A percentile compares a stretch with the other conserved stretches of the same genome.
Evolutionary conservation across 345 rosid species (phyloP).

Genomic region (Lepidium africanum): DNA sequence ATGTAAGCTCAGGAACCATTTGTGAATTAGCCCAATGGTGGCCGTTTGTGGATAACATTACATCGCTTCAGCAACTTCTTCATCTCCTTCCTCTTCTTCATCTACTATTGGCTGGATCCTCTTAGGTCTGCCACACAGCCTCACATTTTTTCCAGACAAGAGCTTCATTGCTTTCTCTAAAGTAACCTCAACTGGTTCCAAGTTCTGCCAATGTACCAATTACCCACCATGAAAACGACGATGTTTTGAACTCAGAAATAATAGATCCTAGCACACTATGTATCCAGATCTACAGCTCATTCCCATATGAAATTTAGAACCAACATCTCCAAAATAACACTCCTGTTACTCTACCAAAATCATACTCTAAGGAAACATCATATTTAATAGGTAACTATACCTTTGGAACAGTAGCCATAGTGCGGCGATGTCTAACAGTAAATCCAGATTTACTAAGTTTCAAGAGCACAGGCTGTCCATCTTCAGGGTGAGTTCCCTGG

Average conservation of each 20-base stretch:
- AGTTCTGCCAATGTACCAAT: conserved; percentile 43
- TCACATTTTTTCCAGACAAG: conserved; percentile 52
- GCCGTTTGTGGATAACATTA: not conserved
- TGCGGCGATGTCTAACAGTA: conserved; percentile 59
- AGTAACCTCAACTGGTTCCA: conserved; percentile 50
- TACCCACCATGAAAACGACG: not conserved
- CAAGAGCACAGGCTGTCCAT: conserved; percentile 65
- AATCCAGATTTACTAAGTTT: conserved; percentile 66
- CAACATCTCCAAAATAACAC: not conserved
- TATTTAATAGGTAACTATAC: conserved; percentile 32
- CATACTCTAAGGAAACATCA: too few relatives aligned
- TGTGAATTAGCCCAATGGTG: not conserved
- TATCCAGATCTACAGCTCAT: conserved; percentile 10
- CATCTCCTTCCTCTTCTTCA: too few relatives aligned
- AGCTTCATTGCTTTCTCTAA: conserved; percentile 71
- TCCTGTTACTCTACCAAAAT: too few relatives aligned
- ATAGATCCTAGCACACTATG: not conserved
- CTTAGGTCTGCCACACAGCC: conserved; percentile 66
- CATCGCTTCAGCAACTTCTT: conserved; percentile 14
- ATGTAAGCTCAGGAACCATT: conserved; percentile 3
- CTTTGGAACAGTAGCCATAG: conserved; percentile 83
- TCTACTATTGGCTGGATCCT: conserved; percentile 34
- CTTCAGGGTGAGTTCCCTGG: conserved; percentile 84
- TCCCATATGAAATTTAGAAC: not conserved
- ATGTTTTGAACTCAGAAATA: conserved; percentile 1